Evolutionary conservation across 1,284 basidiomycete genomes (phyloP).

Genomic region (Trichosporon coremiiforme): DNA sequence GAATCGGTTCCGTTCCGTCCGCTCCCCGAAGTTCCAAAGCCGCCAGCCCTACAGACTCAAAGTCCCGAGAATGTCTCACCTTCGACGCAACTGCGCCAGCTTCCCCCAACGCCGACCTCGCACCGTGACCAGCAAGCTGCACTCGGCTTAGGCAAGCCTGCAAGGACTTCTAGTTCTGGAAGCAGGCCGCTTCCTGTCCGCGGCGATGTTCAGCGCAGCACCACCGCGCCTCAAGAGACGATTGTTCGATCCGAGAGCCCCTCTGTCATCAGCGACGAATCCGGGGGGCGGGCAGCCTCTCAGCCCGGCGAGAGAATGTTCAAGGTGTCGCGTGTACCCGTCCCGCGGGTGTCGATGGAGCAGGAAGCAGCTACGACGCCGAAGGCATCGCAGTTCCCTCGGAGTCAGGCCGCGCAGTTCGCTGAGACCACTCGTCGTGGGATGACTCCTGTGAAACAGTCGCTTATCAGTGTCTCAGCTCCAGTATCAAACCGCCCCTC

Average conservation of each 20-base stretch:
- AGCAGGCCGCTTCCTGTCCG: slow-evolving; percentile 5
- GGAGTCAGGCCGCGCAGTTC: slow-evolving; percentile 5
- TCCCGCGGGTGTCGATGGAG: not conserved
- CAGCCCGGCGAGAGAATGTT: not conserved
- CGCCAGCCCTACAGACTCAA: not conserved
- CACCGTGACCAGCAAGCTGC: slow-evolving; percentile 7
- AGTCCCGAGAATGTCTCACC: slow-evolving; percentile 11
- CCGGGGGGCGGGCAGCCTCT: slow-evolving; percentile 5
- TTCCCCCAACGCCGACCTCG: slow-evolving; percentile 1
- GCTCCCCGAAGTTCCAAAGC: not conserved
- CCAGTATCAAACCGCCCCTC: not conserved
- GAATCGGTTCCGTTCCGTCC: slow-evolving; percentile 15
- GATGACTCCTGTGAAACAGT: slow-evolving; percentile 12
- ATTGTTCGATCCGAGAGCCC: not conserved
- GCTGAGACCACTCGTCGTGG: slow-evolving; percentile 6
- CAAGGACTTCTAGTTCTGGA: slow-evolving; percentile 1
- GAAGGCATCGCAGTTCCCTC: not conserved
- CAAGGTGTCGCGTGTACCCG: slow-evolving; percentile 9
- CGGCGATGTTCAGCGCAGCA: slow-evolving; percentile 7
- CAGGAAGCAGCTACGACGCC: not conserved
- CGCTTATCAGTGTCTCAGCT: slow-evolving; percentile 6
- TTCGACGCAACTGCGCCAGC: slow-evolving; percentile 1
- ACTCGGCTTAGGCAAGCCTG: not conserved
- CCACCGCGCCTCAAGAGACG: not conserved
- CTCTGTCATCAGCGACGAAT: not conserved